These are phyloP conservation scores for Lathyrus oleraceus DNA, from an alignment of 306 rosid species.

Conservation along the genomic window DNA sequence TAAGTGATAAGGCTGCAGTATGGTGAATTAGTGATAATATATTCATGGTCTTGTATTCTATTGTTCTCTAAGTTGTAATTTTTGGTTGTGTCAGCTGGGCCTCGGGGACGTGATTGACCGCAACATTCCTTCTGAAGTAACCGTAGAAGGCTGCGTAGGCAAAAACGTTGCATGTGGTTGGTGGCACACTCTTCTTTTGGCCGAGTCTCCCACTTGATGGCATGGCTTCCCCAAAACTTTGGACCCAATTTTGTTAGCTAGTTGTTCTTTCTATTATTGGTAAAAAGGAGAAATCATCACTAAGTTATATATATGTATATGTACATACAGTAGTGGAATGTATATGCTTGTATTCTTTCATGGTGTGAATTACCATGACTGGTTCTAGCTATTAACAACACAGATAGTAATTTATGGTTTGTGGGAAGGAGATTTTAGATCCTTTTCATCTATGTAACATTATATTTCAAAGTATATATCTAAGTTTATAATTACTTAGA, in stretches of 20 bases:
- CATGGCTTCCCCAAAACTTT: conserved; percentile 27
- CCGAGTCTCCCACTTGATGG: conserved; percentile 68
- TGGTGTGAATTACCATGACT: conserved; percentile 43
- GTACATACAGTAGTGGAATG: conserved; percentile 54
- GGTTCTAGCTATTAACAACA: conserved; percentile 34
- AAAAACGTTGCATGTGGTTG: conserved; percentile 87
- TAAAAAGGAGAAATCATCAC: conserved; percentile 24
- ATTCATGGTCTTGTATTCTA: not conserved
- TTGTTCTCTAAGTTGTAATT: conserved; percentile 31
- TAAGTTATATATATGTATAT: conserved; percentile 46
- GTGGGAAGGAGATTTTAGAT: conserved; percentile 38
- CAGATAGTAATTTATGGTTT: conserved; percentile 32
- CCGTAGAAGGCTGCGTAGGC: conserved; percentile 58
- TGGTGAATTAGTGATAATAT: conserved; percentile 11
- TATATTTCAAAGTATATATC: conserved; percentile 32
- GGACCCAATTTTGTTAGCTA: conserved; percentile 86
- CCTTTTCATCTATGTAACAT: conserved; percentile 42
- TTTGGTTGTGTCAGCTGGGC: conserved; percentile 74
- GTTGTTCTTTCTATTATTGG: conserved; percentile 45
- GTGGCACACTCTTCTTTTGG: conserved; percentile 96
- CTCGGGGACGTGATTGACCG: conserved; percentile 92
- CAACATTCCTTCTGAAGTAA: conserved; percentile 77
- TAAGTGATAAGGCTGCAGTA: not conserved
- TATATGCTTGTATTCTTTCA: conserved; percentile 53
- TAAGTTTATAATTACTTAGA: conserved; percentile 30